Percentiles rank a stretch among this genome's conserved stretches.
Conservation (phyloP, 768 basidiomycete species). For the Podaxis sp. region DNA sequence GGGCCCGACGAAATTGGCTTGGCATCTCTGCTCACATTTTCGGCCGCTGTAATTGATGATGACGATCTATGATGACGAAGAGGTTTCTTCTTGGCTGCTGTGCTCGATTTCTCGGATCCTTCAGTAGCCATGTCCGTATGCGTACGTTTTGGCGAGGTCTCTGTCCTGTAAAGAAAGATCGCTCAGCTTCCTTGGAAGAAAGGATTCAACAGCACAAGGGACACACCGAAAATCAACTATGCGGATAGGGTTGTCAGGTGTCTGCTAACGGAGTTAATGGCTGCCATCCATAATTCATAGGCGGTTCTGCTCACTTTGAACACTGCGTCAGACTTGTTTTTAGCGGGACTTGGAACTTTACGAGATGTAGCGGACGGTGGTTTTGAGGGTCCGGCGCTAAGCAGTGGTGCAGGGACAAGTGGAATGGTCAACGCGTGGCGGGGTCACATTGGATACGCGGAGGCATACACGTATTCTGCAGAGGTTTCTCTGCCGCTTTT, state of each 20-base stretch:
- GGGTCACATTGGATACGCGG: not conserved
- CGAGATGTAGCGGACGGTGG: not conserved
- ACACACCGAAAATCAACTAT: slow-evolving; percentile 9
- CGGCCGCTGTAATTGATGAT: not conserved
- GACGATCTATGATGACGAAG: not conserved
- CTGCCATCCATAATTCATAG: not conserved
- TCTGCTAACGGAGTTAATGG: not conserved
- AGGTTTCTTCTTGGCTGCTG: not conserved
- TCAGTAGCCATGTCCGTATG: not conserved
- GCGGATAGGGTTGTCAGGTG: slow-evolving; percentile 7
- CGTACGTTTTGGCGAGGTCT: slow-evolving; percentile 7
- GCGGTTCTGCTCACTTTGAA: slow-evolving; percentile 5
- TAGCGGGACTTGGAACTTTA: not conserved
- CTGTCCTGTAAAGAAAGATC: not conserved
- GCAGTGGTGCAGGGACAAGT: not conserved
- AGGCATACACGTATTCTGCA: slow-evolving; percentile 4
- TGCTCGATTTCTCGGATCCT: not conserved
- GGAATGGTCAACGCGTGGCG: not conserved
- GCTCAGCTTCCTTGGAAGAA: not conserved
- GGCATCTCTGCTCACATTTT: not conserved
- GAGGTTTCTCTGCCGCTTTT: not conserved
- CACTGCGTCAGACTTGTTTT: not conserved
- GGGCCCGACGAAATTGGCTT: not conserved
- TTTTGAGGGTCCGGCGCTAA: slow-evolving; percentile 3
- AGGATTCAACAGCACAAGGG: not conserved